Percentiles rank a stretch among this genome's conserved stretches.
These are phyloP conservation scores for Dictyostelium brefeldianum DNA, from an alignment of 78 protist genomes.

Conservation along the genomic window DNA sequence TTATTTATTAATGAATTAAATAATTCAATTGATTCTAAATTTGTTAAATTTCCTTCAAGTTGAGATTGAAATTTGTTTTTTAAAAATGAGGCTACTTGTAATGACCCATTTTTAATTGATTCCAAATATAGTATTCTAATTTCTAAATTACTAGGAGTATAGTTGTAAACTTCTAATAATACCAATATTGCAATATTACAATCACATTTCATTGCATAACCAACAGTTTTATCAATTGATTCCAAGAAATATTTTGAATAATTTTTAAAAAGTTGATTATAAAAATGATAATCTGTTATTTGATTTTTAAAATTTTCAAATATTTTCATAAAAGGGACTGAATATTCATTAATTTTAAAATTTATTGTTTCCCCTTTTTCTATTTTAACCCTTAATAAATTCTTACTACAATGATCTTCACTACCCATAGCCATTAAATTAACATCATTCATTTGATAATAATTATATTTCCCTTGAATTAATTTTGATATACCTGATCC, in stretches of 20 bases:
- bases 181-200: neutral
- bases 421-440: neutral
- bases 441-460: slow-evolving; percentile 7
- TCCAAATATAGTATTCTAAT: neutral
- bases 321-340: neutral
- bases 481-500: neutral
- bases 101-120: neutral
- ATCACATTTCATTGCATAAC: neutral
- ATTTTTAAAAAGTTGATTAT: neutral
- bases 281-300: neutral
- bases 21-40: neutral
- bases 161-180: neutral
- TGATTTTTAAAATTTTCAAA: neutral
- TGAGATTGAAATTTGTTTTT: neutral
- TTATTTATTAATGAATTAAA: neutral
- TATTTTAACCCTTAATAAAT: neutral
- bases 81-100: neutral
- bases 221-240: neutral
- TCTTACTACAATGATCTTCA: neutral
- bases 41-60: neutral
- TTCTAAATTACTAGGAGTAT: neutral
- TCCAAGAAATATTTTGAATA: neutral
- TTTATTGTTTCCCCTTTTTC: neutral
- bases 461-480: neutral
- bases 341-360: neutral